These are phyloP conservation scores for Clausena lansium DNA, from an alignment of 345 rosid genomes.

Conservation along the genomic window DNA sequence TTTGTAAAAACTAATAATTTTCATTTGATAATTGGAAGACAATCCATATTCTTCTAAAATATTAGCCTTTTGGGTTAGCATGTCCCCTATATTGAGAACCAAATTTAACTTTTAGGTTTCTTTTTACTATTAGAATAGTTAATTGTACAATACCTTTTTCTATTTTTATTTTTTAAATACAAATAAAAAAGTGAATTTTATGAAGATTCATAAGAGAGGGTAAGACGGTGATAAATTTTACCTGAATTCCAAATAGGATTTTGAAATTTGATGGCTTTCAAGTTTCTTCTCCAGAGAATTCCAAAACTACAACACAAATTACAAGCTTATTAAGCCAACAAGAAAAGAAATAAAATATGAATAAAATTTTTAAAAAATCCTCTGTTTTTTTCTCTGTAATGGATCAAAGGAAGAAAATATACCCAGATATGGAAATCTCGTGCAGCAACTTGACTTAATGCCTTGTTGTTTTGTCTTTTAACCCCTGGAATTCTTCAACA, in stretches of 20 bases:
- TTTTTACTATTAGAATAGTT: slow-evolving; percentile 10
- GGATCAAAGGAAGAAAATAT: background rate
- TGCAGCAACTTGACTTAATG: background rate
- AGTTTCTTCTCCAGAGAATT: background rate
- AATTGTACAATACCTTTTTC: background rate
- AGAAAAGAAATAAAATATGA: too few relatives aligned
- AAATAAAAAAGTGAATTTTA: background rate
- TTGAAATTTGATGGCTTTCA: background rate
- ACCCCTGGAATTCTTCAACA: background rate
- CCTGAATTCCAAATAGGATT: background rate
- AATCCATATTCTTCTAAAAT: slow-evolving; percentile 6
- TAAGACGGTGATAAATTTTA: background rate
- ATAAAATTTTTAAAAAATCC: background rate
- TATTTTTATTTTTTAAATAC: too few relatives aligned
- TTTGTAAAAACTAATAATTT: background rate
- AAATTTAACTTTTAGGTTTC: slow-evolving; percentile 11
- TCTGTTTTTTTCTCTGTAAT: background rate
- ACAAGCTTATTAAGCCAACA: background rate
- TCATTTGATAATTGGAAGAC: background rate
- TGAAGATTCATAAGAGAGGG: background rate
- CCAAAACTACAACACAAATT: background rate
- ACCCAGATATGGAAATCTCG: slow-evolving; percentile 5
- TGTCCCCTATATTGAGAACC: slow-evolving; percentile 1
- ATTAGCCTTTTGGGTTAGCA: slow-evolving; percentile 7
- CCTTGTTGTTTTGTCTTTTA: too few relatives aligned